Evolutionary conservation across 1,139 yeast species (phyloP).

Genomic region (Yamadazyma diddensiae): DNA sequence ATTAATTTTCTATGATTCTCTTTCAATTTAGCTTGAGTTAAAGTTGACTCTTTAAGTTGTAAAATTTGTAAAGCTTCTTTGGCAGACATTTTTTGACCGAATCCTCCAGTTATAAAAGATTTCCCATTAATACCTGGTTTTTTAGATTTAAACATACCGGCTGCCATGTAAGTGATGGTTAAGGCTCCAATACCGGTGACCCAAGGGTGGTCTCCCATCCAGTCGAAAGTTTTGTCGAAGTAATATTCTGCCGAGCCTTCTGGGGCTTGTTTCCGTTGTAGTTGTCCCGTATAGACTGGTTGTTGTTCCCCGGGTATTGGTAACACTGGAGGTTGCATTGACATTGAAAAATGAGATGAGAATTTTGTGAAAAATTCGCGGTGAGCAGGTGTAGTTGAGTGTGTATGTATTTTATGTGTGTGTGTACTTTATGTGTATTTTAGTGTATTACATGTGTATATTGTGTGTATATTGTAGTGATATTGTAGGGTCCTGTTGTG

Average conservation of each 20-base stretch:
- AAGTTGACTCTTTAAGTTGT: conserved; percentile 74
- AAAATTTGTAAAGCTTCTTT: conserved; percentile 89
- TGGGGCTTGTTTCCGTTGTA: conserved; percentile 41
- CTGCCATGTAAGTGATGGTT: conserved; percentile 59
- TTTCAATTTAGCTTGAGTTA: conserved; percentile 75
- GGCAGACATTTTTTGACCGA: conserved; percentile 85
- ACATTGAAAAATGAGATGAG: too few species aligned
- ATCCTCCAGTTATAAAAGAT: conserved; percentile 80
- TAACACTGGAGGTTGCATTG: conserved; percentile 14
- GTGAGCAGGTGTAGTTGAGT: too few species aligned
- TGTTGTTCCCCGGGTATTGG: conserved; percentile 17
- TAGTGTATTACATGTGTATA: too few species aligned
- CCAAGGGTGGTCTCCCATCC: conserved; percentile 77
- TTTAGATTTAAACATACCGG: conserved; percentile 67
- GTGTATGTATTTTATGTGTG: too few species aligned
- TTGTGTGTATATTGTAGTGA: too few species aligned
- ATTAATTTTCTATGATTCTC: conserved; percentile 84
- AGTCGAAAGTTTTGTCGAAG: conserved; percentile 60
- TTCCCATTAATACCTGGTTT: conserved; percentile 73
- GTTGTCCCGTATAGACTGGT: conserved; percentile 37
- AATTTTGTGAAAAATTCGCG: too few species aligned
- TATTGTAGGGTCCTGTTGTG: too few species aligned
- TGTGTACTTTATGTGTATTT: too few species aligned
- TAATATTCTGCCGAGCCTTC: conserved; percentile 61
- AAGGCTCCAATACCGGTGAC: conserved; percentile 69